Conservation (phyloP, 164 flowering plant genomes). For the Warburgia ugandensis region DNA sequence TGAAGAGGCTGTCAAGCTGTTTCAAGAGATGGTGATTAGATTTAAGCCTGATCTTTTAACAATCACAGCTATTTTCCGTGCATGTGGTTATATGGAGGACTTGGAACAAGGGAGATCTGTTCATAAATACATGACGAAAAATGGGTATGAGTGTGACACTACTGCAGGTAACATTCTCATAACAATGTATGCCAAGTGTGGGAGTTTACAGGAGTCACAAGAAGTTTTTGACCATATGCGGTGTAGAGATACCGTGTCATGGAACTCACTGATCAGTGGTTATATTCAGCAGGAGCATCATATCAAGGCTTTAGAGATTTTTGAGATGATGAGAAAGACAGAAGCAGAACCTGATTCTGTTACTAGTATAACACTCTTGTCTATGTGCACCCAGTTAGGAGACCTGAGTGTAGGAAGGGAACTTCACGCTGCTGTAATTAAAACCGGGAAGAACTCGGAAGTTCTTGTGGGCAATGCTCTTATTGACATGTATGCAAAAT, state of each 20-base stretch:
- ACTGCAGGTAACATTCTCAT: conserved; percentile 33
- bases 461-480: conserved; percentile 42
- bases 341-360: conserved; percentile 22
- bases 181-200: conserved; percentile 39
- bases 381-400: conserved; percentile 23
- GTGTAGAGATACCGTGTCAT: conserved; percentile 32
- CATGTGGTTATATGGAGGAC: conserved; percentile 33
- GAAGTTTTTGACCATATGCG: conserved; percentile 29
- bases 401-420: conserved; percentile 19
- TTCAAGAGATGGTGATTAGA: conserved; percentile 28
- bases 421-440: conserved; percentile 27
- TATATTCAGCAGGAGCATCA: conserved; percentile 15
- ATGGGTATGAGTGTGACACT: conserved; percentile 22
- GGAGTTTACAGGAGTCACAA: conserved; percentile 22
- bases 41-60: conserved; percentile 37
- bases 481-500: conserved; percentile 82
- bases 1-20: conserved; percentile 25
- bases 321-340: conserved; percentile 23
- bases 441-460: conserved; percentile 30
- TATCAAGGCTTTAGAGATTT: conserved; percentile 22
- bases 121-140: conserved; percentile 25
- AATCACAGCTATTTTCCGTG: conserved; percentile 27
- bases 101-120: conserved; percentile 24
- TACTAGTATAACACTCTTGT: conserved; percentile 24
- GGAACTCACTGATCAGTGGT: conserved; percentile 39